Evolutionary conservation across 495 filamentous ascomycete genomes (phyloP).

Genomic region (Apodospora peruviana): DNA sequence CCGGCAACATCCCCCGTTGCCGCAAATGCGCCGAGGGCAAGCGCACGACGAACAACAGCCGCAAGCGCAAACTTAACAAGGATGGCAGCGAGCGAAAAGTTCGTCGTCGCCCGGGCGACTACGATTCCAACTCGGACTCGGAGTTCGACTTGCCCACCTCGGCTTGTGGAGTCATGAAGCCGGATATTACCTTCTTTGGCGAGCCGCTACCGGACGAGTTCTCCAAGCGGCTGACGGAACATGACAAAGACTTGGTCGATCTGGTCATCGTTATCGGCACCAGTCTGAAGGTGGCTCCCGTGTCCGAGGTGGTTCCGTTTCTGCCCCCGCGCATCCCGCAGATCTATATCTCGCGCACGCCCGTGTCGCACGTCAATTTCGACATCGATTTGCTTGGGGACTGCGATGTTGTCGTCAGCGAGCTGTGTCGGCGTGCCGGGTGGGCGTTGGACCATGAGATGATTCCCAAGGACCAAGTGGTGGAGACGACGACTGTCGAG

Average conservation of each 20-base stretch:
- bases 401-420: conserved; percentile 85
- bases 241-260: conserved; percentile 75
- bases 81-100: conserved; percentile 54
- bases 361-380: conserved; percentile 84
- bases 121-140: conserved; percentile 67
- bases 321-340: conserved; percentile 77
- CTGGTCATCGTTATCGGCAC: conserved; percentile 97
- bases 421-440: conserved; percentile 76
- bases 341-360: conserved; percentile 87
- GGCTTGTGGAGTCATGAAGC: conserved; percentile 83
- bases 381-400: conserved; percentile 92
- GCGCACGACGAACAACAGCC: conserved; percentile 37
- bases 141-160: conserved; percentile 44
- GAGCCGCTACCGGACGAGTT: conserved; percentile 83
- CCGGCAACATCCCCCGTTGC: conserved; percentile 64
- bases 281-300: conserved; percentile 91
- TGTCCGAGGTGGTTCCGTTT: conserved; percentile 81
- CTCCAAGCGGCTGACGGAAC: conserved; percentile 67
- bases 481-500: conserved; percentile 52
- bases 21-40: conserved; percentile 49
- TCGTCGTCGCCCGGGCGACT: conserved; percentile 52
- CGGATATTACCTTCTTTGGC: conserved; percentile 97
- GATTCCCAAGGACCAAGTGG: conserved; percentile 63
- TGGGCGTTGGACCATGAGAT: conserved; percentile 90
- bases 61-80: conserved; percentile 71